Evolutionary conservation across 2,329 filamentous ascomycete genomes (phyloP), one percentile per base, ranked within the genome.

Genomic region (Moelleriella libera): DNA sequence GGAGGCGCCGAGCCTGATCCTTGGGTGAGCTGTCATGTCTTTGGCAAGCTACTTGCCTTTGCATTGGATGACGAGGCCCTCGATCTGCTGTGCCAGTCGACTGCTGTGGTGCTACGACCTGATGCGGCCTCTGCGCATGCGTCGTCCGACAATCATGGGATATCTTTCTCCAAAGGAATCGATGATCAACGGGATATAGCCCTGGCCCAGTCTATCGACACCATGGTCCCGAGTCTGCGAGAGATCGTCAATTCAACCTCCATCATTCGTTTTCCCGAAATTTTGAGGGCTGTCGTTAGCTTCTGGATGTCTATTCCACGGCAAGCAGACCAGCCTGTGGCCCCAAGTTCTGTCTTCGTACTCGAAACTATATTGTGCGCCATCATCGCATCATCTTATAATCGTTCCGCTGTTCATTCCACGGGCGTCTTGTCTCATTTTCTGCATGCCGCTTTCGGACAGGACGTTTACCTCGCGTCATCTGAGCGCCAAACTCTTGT

Each of bases 21-120:
- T 5, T 82, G 78, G 78, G 74, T 76, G 47, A 77, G 74, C 55
- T 78, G 75, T 55, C 83, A 89, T 62, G 72, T 94, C 4, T 94
- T 94, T 64, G 88, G 88, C 30, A 82, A 83, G 55, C 75, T 96
- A 7, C 72, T 95, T 45, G 78, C 85, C 5, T 90, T 94, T 65
- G 82, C 84, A 1, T 66, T 94, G 45, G 84, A 88, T 48, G 84
- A 94, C 60, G 80, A 88, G 58, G 76, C 80, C 43, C 71, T 90
- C 50, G 78, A 83, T 47, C 69, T 76, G 48, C 70, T 92, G 45
- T 92, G 86, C 60, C 70, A 75, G 51, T 68, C 70, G 10, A 64
- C 72, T 42, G 67, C 66, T 34, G 61, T 63, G 50, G 56, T 58
- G 10, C 53, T 66, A 29, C 60, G 63, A 1, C 55, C 60, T 6